These are phyloP conservation scores for Gaeumannomyces sp. DNA, from an alignment of 2,329 filamentous ascomycete species.

Conservation along the genomic window DNA sequence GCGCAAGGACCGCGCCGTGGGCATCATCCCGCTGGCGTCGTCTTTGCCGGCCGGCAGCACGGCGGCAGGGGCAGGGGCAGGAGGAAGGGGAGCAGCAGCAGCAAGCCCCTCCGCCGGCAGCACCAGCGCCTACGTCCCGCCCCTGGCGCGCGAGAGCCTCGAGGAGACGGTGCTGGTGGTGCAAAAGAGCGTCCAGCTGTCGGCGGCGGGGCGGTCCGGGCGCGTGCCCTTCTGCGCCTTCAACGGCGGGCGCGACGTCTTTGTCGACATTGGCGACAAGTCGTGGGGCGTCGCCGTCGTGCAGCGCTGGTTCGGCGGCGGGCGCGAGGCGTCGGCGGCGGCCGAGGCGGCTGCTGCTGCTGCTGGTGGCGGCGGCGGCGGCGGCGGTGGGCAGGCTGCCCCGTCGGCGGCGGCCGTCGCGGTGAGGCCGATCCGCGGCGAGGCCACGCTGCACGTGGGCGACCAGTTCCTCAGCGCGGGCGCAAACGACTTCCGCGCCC, in stretches of 20 bases:
- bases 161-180: constrained; percentile 95
- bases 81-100: background rate
- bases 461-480: constrained; percentile 95
- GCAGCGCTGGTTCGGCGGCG: constrained; percentile 78
- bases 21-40: constrained; percentile 53
- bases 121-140: background rate
- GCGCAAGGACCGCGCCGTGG: constrained; percentile 82
- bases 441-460: constrained; percentile 85
- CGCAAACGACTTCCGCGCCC: constrained; percentile 94
- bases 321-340: constrained; percentile 16
- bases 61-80: background rate
- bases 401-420: constrained; percentile 11
- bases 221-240: constrained; percentile 89
- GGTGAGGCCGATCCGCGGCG: constrained; percentile 48
- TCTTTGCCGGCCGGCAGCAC: background rate
- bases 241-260: constrained; percentile 95
- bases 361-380: background rate
- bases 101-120: too few species aligned
- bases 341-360: background rate
- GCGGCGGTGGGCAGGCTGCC: constrained; percentile 11
- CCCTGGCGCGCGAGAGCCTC: constrained; percentile 76
- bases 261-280: constrained; percentile 98
- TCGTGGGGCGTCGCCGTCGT: constrained; percentile 91
- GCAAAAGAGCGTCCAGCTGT: constrained; percentile 85
- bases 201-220: constrained; percentile 50